Evolutionary conservation across 1,284 basidiomycete species (phyloP).

Genomic region (Moesziomyces sp.): DNA sequence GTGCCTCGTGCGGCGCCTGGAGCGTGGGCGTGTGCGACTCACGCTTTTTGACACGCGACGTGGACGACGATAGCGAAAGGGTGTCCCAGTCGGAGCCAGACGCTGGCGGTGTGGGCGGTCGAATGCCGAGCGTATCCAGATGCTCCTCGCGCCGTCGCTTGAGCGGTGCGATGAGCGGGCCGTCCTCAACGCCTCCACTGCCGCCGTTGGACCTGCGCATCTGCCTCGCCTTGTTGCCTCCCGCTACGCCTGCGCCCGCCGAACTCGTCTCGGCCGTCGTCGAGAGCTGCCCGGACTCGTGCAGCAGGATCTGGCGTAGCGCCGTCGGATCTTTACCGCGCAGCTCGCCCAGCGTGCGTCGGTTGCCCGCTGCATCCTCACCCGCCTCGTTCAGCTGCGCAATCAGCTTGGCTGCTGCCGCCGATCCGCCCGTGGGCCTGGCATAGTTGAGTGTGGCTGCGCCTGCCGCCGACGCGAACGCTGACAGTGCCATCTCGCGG

Average conservation of each 20-base stretch:
- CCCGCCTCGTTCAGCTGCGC: conserved; percentile 30
- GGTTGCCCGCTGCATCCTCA: conserved; percentile 24
- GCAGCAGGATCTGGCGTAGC: conserved; percentile 43
- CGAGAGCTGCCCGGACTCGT: conserved; percentile 27
- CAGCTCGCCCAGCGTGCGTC: conserved; percentile 45
- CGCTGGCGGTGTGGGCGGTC: conserved; percentile 33
- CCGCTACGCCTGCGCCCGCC: conserved; percentile 33
- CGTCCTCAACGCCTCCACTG: conserved; percentile 43
- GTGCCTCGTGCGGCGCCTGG: conserved; percentile 23
- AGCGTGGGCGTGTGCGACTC: conserved; percentile 20
- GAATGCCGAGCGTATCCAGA: conserved; percentile 21
- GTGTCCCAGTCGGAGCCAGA: conserved; percentile 32
- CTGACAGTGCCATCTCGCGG: conserved; percentile 39
- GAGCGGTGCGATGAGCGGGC: conserved; percentile 42
- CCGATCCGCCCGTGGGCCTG: conserved; percentile 21
- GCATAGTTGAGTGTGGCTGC: conserved; percentile 41
- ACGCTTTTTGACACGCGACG: conserved; percentile 8
- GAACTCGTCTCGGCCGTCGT: conserved; percentile 23
- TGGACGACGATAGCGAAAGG: conserved; percentile 25
- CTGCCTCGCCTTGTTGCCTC: conserved; percentile 47
- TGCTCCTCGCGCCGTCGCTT: conserved; percentile 46
- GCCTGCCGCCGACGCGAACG: conserved; percentile 44
- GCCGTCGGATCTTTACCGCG: conserved; percentile 49
- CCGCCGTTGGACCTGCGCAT: conserved; percentile 31
- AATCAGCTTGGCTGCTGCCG: conserved; percentile 22